phyloP scores from a whole-genome alignment of 148 eudicot species.

The Rhododendron henanense region DNA sequence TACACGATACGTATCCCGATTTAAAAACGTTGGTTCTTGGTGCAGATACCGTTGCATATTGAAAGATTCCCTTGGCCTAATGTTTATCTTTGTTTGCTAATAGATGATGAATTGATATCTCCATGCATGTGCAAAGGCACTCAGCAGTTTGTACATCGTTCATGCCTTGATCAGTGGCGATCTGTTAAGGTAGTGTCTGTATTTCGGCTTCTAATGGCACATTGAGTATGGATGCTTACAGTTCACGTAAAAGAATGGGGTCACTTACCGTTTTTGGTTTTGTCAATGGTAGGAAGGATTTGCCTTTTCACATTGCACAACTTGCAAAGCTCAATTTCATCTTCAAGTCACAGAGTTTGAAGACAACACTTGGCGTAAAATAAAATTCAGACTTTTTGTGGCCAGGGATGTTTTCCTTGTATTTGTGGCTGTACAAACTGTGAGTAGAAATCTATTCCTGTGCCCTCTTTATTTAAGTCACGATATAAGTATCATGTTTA shows the following conservation, averaged over 20 bases:
- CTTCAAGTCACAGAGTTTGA: conserved; percentile 57
- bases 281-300: conserved; percentile 65
- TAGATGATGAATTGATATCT: conserved; percentile 80
- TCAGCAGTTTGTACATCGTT: conserved; percentile 89
- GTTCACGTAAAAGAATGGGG: neutral
- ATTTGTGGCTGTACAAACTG: conserved; percentile 81
- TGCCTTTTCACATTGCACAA: conserved; percentile 96
- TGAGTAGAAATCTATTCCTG: conserved; percentile 35
- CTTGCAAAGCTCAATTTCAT: conserved; percentile 94
- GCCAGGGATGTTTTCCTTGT: conserved; percentile 85
- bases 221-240: conserved; percentile 2
- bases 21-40: neutral
- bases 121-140: conserved; percentile 99
- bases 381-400: conserved; percentile 82
- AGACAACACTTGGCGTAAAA: conserved; percentile 78
- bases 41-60: neutral
- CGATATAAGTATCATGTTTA: neutral
- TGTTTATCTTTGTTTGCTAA: conserved; percentile 13
- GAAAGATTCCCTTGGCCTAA: neutral
- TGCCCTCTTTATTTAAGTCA: neutral
- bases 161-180: conserved; percentile 97
- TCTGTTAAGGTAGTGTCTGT: conserved; percentile 70
- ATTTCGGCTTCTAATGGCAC: neutral
- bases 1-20: too few species aligned
- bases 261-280: conserved; percentile 4